phyloP scores from a whole-genome alignment of 2,329 filamentous ascomycete genomes.

The Metarhizium robertsii region DNA sequence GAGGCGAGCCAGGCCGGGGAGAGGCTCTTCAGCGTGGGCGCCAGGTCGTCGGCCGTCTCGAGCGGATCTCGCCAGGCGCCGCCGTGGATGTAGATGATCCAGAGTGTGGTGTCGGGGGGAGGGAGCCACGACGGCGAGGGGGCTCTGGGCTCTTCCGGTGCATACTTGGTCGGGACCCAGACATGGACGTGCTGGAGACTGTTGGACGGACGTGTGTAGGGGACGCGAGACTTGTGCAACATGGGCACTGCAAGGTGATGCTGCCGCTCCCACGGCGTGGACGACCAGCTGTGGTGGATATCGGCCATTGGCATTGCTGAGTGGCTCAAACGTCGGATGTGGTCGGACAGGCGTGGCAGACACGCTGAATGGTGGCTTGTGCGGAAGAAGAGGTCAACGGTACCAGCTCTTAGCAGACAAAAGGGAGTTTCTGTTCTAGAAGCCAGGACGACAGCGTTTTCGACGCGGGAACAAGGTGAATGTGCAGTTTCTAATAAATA shows the following conservation, averaged over 20 bases:
- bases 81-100: slow-evolving; percentile 16
- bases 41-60: slow-evolving; percentile 8
- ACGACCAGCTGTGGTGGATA: slow-evolving; percentile 2
- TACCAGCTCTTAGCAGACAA: too few species aligned
- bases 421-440: too few species aligned
- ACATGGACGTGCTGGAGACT: slow-evolving; percentile 6
- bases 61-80: slow-evolving; percentile 18
- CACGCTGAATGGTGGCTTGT: too few species aligned
- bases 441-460: too few species aligned
- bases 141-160: background rate
- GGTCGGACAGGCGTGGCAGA: too few species aligned
- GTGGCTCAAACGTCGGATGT: background rate
- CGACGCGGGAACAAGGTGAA: too few species aligned
- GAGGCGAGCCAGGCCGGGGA: slow-evolving; percentile 1
- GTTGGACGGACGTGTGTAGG: slow-evolving; percentile 2
- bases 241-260: slow-evolving; percentile 5
- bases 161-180: slow-evolving; percentile 2
- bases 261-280: background rate
- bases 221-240: slow-evolving; percentile 7
- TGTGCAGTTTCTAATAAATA: too few species aligned
- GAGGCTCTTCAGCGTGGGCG: slow-evolving; percentile 3
- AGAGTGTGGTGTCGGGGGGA: slow-evolving; percentile 1
- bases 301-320: background rate
- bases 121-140: slow-evolving; percentile 5
- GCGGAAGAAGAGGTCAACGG: too few species aligned